Evolutionary conservation across 2,329 filamentous ascomycete species (phyloP), one percentile per base, ranked within the genome.

Genomic region (Elsinoe fawcettii): DNA sequence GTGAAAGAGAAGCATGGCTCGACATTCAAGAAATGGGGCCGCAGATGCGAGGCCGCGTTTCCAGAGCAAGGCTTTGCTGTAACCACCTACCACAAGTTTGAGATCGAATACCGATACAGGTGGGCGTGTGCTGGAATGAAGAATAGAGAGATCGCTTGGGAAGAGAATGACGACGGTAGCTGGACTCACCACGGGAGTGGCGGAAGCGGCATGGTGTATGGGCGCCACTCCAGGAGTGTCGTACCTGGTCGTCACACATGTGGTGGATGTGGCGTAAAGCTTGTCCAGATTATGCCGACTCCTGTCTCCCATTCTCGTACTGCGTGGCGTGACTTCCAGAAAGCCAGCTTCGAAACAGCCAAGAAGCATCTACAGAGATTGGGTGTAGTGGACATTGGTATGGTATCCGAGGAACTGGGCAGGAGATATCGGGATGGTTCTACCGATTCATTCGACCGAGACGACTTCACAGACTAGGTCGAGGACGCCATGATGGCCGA

Each of bases 101-200:
- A 85, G 51, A 97, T 97, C 65, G 86, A 91, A 63, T 96, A 90
- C 75, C 95, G 92, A 74, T 97, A 92, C 68, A 74, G 91, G 16
- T 97, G 93, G 92, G 75, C 80, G 41, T 97, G 92, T 68, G 73
- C 30, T 11, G 46, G 46, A 16, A 16, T 9, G 9, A 11, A 5
- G 9, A 63, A 63, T n/a, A 32, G 63, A 65, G 14, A 43, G 53
- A 18, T 39, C 18, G 12, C 3, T 9, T 39, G 51, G 34, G 32
- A 39, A 11, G 51, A 43, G 18, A 43, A 55, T n/a, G 34, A 30
- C 16, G 51, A 55, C 18, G 51, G 30, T 5, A 51, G 46, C 46
- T 51, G 25, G 25, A 20, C 9, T 2, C 46, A 51, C 16, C 25
- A 36, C 14, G 18, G 32, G 6, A 25, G 12, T 1, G 34, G 70